These are phyloP conservation scores for Medicago lupulina DNA, from an alignment of 306 rosid species.

Conservation along the genomic window DNA sequence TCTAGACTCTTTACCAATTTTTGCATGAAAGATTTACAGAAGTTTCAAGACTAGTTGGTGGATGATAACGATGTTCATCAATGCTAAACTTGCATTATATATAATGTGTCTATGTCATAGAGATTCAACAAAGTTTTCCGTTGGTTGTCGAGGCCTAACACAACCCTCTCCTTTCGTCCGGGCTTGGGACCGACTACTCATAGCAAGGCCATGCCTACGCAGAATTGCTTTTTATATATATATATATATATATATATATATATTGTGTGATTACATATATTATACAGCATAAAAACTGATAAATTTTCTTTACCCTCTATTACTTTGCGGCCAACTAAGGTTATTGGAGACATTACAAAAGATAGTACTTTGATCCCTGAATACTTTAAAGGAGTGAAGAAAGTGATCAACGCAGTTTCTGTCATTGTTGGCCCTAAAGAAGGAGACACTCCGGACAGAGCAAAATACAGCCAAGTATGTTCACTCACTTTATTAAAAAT, in stretches of 20 bases:
- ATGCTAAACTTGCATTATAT: conserved; percentile 2
- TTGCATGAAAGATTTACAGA: background rate
- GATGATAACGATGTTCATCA: conserved; percentile 31
- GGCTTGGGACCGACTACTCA: no score
- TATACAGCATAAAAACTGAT: conserved; percentile 1
- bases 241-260: background rate
- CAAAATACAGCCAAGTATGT: conserved; percentile 92
- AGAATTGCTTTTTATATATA: no score
- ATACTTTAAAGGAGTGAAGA: conserved; percentile 86
- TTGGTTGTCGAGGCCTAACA: no score
- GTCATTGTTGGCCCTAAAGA: conserved; percentile 98
- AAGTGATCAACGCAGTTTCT: conserved; percentile 81
- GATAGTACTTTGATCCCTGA: conserved; percentile 77
- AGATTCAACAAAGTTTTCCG: no score
- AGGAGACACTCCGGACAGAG: conserved; percentile 97
- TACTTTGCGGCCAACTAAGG: conserved; percentile 48
- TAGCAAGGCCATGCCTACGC: no score
- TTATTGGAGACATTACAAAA: conserved; percentile 88
- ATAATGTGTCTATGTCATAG: no score
- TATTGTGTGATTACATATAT: conserved; percentile 15
- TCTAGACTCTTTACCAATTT: conserved; percentile 12
- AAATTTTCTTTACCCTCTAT: conserved; percentile 14
- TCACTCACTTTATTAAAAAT: background rate
- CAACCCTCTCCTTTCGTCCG: no score
- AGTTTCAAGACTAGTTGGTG: conserved; percentile 27